phyloP scores from a whole-genome alignment of 257 asterid species.

The Avicennia marina region DNA sequence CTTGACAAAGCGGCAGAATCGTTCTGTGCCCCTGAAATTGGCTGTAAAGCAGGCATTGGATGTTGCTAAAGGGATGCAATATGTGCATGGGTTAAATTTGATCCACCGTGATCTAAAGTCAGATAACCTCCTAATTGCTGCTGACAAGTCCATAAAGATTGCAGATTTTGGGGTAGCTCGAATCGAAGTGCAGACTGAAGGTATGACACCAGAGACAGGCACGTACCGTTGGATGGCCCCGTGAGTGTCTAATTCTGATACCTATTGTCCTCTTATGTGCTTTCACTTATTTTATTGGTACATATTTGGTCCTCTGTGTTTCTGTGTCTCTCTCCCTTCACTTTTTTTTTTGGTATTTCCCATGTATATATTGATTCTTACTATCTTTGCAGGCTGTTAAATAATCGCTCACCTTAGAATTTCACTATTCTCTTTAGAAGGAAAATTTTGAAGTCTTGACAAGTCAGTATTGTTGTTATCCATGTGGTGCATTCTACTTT shows the following conservation, averaged over 20 bases:
- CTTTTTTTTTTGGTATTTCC: background rate
- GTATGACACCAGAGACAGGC: slow-evolving; percentile 98
- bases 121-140: slow-evolving; percentile 81
- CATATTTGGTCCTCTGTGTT: background rate
- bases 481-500: background rate
- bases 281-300: background rate
- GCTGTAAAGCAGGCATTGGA: slow-evolving; percentile 98
- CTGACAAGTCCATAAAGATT: slow-evolving; percentile 85
- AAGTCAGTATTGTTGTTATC: background rate
- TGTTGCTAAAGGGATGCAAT: slow-evolving; percentile 95
- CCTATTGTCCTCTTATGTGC: background rate
- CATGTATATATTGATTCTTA: background rate
- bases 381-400: background rate
- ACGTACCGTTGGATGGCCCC: slow-evolving; percentile 99
- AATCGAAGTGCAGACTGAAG: slow-evolving; percentile 93
- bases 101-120: slow-evolving; percentile 92
- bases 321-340: background rate
- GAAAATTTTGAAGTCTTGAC: background rate
- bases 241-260: slow-evolving; percentile 45
- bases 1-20: slow-evolving; percentile 70
- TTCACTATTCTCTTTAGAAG: background rate
- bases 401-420: background rate
- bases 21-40: slow-evolving; percentile 78
- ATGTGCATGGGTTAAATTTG: slow-evolving; percentile 77
- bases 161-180: slow-evolving; percentile 98